Percentiles rank a stretch among this genome's conserved stretches.
Conservation (phyloP, 140 eudicot species). For the Stevia rebaudiana region DNA sequence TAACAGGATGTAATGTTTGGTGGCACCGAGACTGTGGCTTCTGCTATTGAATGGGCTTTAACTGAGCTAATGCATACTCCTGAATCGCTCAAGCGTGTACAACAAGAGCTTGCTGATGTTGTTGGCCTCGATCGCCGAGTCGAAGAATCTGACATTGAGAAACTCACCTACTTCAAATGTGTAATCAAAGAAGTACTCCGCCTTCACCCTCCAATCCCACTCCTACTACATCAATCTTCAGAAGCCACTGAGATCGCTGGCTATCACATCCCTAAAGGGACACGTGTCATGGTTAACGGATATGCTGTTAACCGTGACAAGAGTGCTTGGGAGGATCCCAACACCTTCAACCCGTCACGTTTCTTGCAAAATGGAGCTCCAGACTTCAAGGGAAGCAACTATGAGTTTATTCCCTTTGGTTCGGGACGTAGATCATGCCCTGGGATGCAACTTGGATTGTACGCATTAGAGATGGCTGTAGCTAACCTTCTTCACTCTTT, state of each 20-base stretch:
- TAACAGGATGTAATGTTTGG: conserved; percentile 20
- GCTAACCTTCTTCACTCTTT: conserved; percentile 49
- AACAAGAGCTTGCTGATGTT: conserved; percentile 4
- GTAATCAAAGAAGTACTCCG: conserved; percentile 29
- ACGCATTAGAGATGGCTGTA: conserved; percentile 47
- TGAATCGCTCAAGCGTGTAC: conserved; percentile 3
- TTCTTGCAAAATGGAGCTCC: conserved; percentile 3
- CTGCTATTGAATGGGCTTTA: conserved; percentile 13
- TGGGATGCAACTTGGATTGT: conserved; percentile 59
- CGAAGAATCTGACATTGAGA: conserved; percentile 6
- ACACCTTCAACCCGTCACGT: conserved; percentile 16
- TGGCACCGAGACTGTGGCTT: conserved; percentile 18
- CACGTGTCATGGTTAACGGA: conserved; percentile 12
- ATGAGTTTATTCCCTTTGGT: conserved; percentile 35
- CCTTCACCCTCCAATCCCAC: conserved; percentile 35
- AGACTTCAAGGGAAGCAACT: conserved; percentile 24
- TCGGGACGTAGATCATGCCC: conserved; percentile 46
- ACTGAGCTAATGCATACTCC: conserved; percentile 15
- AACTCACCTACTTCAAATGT: conserved; percentile 18
- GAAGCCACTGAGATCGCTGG: conserved; percentile 6
- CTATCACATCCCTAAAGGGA: conserved; percentile 8
- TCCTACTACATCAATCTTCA: conserved; percentile 20
- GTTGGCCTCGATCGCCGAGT: conserved; percentile 2
- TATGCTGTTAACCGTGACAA: conserved; percentile 11
- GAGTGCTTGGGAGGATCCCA: conserved; percentile 2